Base-by-base conservation (phyloP, 345 rosid genomes). In the Gossypium herbaceum region DNA sequence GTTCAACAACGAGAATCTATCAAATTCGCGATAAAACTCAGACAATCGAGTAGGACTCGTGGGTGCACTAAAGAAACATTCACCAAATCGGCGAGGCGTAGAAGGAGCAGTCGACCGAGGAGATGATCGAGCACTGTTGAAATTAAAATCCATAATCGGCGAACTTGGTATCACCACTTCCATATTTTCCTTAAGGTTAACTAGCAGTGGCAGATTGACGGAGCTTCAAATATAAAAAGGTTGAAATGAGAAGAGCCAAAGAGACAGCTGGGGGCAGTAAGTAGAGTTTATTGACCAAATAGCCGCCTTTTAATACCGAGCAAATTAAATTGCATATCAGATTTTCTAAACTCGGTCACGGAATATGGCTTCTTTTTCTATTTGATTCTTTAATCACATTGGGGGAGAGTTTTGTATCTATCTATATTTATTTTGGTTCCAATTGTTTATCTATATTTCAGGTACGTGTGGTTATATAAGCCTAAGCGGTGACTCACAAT, bases 31-130 rank as follows among this genome's bases (percentile, higher is more conserved):
- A 72, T 92, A 90, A 20, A 91, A 82, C 67, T 89, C 92, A 0
- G 91, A 74, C 62, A 87, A 44, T 4, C 88, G 86, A 0, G 90
- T 41, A 47, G 99, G 99, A 72, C 91, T 92, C 1, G 94, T 76
- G 12, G 99, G 99, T 39, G 96, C 93, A 62, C 97, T 92, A 51
- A 86, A 83, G 86, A 82, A 85, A 80, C 29, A 80, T 0, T 88
- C 85, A 2, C 92, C 88, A 17, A 88, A 88, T 7, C 93, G 81
- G 7, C 76, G 78, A 0, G 95, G 98, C 0, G 98, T 83, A 12
- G 97, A 82, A 0, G 98, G 98, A 67, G 89, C 85, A 43, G 87
- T 88, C 65, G 84, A 77, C 34, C 45, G 77, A 0, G 87, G 85
- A 39, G 81, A 27, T 16, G 88, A 79, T 11, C 80, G 64, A 22